Base-by-base conservation (phyloP, 306 rosid genomes). In the Acacia confusa region DNA sequence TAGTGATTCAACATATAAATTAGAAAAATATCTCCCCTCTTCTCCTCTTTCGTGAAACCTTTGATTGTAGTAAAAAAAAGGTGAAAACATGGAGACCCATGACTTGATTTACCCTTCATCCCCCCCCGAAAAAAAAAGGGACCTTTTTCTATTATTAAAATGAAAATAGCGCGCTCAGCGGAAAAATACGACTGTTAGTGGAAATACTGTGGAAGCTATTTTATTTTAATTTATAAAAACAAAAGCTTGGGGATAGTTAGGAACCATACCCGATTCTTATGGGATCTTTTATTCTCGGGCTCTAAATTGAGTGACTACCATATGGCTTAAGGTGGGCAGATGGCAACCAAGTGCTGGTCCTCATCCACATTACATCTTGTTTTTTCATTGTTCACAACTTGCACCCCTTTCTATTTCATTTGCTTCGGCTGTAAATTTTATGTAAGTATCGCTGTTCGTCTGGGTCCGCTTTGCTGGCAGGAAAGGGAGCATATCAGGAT, bases 341-440 rank as follows among this genome's bases (percentile, higher is more conserved):
- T 86, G 86, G 85, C 81, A 83, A 81, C 82, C 82, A 81, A 85
- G 72, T 85, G 79, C 81, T 89, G 91, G 94, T 92, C 92, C 90
- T 90, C 91, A 76, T 53, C 85, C 75, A 81, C 81, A 38, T 45
- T 81, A 57, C 72, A 75, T 64, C 40, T 40, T 76, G 48, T 48
- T 48, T 48, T 45, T 53, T 82, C 63, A 50, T 34, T 61, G 28
- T 20, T 50, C 5, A 27, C 41, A 28, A 13, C 41, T 75, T 32
- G 50, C 81, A 74, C 74, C 75, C 82, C 69, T 55, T 60, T 73
- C 64, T 82, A 0, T 78, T 70, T 64, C 55, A 64, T 74, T 77
- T 71, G 28, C 40, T 79, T 83, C 36, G 70, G 77, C 79, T 76
- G 72, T 82, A 72, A 86, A 86, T 53, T 81, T 81, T 70, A 22